Percentiles rank a stretch among this genome's conserved stretches.
phyloP scores from a whole-genome alignment of 1,139 yeast species.

The Blastobotrys aristatus region DNA sequence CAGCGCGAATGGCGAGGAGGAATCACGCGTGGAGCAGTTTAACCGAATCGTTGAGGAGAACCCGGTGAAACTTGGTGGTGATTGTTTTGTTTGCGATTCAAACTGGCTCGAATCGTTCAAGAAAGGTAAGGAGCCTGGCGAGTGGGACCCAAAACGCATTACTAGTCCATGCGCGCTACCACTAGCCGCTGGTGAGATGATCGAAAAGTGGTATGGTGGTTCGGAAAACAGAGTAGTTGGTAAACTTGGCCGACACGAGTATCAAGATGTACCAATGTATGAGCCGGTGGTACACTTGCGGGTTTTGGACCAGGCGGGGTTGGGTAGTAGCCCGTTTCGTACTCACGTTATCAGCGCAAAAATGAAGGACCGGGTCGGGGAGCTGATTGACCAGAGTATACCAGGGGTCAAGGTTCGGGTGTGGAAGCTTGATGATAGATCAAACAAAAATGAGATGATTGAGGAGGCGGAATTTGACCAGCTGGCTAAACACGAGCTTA shows the following conservation, averaged over 20 bases:
- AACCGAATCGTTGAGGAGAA: neutral
- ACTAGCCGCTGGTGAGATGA: constrained; percentile 4
- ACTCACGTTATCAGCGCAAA: neutral
- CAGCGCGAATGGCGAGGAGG: neutral
- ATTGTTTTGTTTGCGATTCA: constrained; percentile 3
- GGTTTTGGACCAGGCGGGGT: constrained; percentile 2
- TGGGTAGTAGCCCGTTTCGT: constrained; percentile 1
- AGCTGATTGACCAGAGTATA: constrained; percentile 2
- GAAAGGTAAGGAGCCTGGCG: neutral
- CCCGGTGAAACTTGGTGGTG: constrained; percentile 1
- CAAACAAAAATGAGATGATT: neutral
- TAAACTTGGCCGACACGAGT: neutral
- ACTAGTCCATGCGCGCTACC: neutral
- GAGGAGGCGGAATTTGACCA: neutral
- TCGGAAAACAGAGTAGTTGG: neutral
- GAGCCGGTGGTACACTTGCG: constrained; percentile 3
- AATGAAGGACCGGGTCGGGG: constrained; percentile 1
- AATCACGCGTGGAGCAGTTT: neutral
- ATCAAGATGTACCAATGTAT: constrained; percentile 2
- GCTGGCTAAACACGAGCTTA: neutral
- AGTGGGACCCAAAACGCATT: constrained; percentile 1
- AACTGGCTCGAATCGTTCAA: constrained; percentile 1
- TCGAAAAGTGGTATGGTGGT: constrained; percentile 1
- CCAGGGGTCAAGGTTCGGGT: constrained; percentile 2
- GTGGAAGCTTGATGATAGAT: constrained; percentile 3